phyloP scores from a whole-genome alignment of 2,329 filamentous ascomycete species.

The Arthroderma sp. region DNA sequence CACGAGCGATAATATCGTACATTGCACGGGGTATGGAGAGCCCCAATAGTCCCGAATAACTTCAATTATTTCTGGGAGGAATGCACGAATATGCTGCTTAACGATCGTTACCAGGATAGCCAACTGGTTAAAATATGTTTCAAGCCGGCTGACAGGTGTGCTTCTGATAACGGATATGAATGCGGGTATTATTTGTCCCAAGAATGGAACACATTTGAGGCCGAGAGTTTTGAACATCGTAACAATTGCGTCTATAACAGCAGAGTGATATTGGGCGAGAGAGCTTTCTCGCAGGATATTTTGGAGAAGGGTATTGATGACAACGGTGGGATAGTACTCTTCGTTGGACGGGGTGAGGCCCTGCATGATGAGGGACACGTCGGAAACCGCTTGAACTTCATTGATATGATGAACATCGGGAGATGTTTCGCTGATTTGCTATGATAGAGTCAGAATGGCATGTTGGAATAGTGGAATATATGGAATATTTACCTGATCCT shows the following conservation, averaged over 20 bases:
- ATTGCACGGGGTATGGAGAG: conserved; percentile 64
- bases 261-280: conserved; percentile 77
- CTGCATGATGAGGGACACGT: conserved; percentile 96
- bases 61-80: conserved; percentile 72
- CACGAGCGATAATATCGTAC: conserved; percentile 80
- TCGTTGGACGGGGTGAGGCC: conserved; percentile 92
- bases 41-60: conserved; percentile 88
- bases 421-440: conserved; percentile 77
- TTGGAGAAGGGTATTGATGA: conserved; percentile 87
- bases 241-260: conserved; percentile 95
- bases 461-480: not conserved
- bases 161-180: conserved; percentile 82
- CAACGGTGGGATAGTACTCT: conserved; percentile 95
- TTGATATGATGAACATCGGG: conserved; percentile 65
- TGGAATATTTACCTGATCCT: conserved; percentile 54
- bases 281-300: conserved; percentile 80
- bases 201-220: conserved; percentile 87
- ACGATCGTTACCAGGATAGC: conserved; percentile 90
- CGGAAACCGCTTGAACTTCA: conserved; percentile 61
- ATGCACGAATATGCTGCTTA: conserved; percentile 87
- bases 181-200: conserved; percentile 85
- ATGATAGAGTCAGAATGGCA: conserved; percentile 8
- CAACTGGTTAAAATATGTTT: conserved; percentile 96
- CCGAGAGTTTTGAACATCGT: conserved; percentile 96
- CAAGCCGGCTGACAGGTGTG: conserved; percentile 63